Evolutionary conservation across 768 basidiomycete genomes (phyloP).

Genomic region (Lanmaoa pseudosensibilis): DNA sequence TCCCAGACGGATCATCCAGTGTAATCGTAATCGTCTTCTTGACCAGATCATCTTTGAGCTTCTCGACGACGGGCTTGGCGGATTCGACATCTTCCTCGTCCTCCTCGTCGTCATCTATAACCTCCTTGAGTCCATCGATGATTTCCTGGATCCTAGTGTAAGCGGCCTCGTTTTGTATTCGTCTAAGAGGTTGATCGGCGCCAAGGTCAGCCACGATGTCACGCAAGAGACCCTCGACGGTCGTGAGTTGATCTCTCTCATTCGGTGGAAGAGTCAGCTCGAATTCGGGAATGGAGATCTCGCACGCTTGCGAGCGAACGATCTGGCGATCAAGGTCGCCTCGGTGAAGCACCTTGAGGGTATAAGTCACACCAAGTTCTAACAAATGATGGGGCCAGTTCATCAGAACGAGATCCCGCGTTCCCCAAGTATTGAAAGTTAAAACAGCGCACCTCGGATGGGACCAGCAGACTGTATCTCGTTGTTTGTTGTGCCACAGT

Average conservation of each 20-base stretch:
- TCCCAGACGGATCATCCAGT: slow-evolving; percentile 92
- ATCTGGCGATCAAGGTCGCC: slow-evolving; percentile 90
- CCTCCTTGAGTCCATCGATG: slow-evolving; percentile 59
- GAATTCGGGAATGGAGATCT: slow-evolving; percentile 82
- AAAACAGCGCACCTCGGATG: slow-evolving; percentile 67
- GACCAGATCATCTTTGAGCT: slow-evolving; percentile 45
- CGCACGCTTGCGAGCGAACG: slow-evolving; percentile 83
- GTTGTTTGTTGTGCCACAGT: slow-evolving; percentile 88
- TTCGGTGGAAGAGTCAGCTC: slow-evolving; percentile 84
- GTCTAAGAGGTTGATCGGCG: slow-evolving; percentile 79
- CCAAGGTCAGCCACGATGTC: slow-evolving; percentile 80
- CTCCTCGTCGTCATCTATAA: slow-evolving; percentile 63
- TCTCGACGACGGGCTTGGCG: slow-evolving; percentile 30
- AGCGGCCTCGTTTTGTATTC: slow-evolving; percentile 70
- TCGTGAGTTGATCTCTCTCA: slow-evolving; percentile 91
- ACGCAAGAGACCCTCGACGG: slow-evolving; percentile 87
- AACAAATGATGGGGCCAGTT: not conserved
- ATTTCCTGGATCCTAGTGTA: slow-evolving; percentile 75
- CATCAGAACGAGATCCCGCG: not conserved
- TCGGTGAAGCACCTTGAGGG: slow-evolving; percentile 69
- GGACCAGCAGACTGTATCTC: slow-evolving; percentile 89
- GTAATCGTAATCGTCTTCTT: slow-evolving; percentile 77
- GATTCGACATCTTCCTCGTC: slow-evolving; percentile 38
- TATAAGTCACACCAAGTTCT: slow-evolving; percentile 87
- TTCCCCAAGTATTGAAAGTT: not conserved